Evolutionary conservation across 192 early-diverging fungal species (phyloP).

Genomic region (Coemansia reversa): DNA sequence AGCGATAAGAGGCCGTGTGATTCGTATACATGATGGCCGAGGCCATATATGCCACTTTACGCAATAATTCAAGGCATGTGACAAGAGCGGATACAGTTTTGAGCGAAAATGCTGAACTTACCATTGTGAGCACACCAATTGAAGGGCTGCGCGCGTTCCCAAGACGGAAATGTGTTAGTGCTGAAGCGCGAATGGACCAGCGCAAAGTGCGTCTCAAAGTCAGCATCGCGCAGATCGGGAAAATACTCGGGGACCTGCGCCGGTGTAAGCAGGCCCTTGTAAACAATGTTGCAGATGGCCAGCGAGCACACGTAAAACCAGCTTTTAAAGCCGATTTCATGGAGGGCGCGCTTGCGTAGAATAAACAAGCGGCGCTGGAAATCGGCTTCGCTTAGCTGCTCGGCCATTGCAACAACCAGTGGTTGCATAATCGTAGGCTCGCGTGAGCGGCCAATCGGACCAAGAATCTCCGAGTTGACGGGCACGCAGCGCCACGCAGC

Average conservation of each 20-base stretch:
- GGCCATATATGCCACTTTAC: too few relatives aligned
- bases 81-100: too few relatives aligned
- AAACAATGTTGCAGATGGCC: slow-evolving; percentile 88
- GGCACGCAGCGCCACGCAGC: slow-evolving; percentile 92
- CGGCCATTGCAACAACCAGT: slow-evolving; percentile 67
- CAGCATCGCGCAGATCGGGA: slow-evolving; percentile 79
- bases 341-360: slow-evolving; percentile 86
- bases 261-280: slow-evolving; percentile 96
- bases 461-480: slow-evolving; percentile 80
- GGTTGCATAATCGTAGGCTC: slow-evolving; percentile 95
- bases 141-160: slow-evolving; percentile 99
- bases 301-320: slow-evolving; percentile 99
- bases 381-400: slow-evolving; percentile 35
- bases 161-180: slow-evolving; percentile 98
- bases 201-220: slow-evolving; percentile 88
- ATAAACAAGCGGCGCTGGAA: slow-evolving; percentile 89
- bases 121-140: slow-evolving; percentile 98
- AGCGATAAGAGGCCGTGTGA: slow-evolving; percentile 4
- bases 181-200: slow-evolving; percentile 98
- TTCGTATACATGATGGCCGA: not conserved
- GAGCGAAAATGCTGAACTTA: slow-evolving; percentile 27
- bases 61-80: too few relatives aligned
- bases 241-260: slow-evolving; percentile 94
- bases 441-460: slow-evolving; percentile 81
- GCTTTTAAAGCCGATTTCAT: slow-evolving; percentile 78